Conservation (phyloP, 192 early-diverging fungal genomes). For the Glomus cerebriforme region DNA sequence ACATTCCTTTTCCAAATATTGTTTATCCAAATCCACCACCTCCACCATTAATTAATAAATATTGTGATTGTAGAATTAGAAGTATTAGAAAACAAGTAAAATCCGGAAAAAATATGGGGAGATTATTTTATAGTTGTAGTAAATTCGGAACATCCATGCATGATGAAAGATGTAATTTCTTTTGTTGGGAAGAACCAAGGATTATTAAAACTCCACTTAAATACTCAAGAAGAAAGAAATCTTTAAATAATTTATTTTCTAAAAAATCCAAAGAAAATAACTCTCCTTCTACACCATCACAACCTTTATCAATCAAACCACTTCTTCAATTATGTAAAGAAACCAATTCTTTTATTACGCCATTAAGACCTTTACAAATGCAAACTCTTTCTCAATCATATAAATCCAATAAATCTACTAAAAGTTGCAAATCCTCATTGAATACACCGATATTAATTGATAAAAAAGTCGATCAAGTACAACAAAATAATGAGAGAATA, state of each 20-base stretch:
- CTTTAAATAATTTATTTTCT: neutral
- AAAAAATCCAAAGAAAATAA: neutral
- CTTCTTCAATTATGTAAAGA: neutral
- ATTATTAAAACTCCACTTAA: neutral
- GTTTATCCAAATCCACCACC: neutral
- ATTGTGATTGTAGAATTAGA: neutral
- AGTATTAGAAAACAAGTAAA: neutral
- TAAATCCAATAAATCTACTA: neutral
- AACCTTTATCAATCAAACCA: neutral
- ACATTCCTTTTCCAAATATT: neutral
- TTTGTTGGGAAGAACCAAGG: neutral
- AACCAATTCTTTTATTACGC: neutral
- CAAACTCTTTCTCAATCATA: neutral
- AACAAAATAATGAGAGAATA: neutral
- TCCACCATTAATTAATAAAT: neutral
- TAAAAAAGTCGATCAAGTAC: neutral
- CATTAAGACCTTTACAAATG: neutral
- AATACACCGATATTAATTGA: neutral
- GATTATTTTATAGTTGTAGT: neutral
- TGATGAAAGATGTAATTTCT: neutral
- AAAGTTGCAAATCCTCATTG: neutral
- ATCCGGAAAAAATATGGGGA: neutral
- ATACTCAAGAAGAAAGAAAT: neutral
- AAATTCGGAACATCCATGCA: neutral
- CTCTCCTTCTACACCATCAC: neutral